Evolutionary conservation across 2,329 filamentous ascomycete genomes (phyloP).

Genomic region (Talaromyces albobiverticillius): DNA sequence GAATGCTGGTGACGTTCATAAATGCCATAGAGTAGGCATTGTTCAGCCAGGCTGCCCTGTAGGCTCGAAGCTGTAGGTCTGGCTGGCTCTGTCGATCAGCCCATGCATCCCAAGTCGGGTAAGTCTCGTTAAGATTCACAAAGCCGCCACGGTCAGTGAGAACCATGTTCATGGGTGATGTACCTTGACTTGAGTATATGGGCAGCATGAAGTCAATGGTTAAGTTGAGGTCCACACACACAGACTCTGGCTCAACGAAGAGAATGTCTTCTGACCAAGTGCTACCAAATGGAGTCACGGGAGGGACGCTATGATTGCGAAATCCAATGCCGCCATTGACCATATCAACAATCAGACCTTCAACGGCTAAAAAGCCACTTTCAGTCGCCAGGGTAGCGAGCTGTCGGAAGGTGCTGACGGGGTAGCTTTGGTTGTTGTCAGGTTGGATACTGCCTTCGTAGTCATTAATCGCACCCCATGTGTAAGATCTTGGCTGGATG

Average conservation of each 20-base stretch:
- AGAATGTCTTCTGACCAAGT: conserved; percentile 49
- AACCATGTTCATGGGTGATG: conserved; percentile 20
- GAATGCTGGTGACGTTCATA: conserved; percentile 38
- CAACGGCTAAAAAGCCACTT: conserved; percentile 33
- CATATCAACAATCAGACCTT: conserved; percentile 46
- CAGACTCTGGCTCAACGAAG: conserved; percentile 46
- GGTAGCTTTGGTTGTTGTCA: conserved; percentile 31
- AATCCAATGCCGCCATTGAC: conserved; percentile 44
- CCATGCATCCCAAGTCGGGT: conserved; percentile 27
- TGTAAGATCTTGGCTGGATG: conserved; percentile 36
- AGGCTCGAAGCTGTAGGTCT: conserved; percentile 33
- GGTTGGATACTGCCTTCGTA: conserved; percentile 16
- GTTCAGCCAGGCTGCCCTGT: conserved; percentile 43
- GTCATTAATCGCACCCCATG: conserved; percentile 6
- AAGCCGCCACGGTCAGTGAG: conserved; percentile 47
- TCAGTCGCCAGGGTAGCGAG: conserved; percentile 32
- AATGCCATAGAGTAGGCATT: conserved; percentile 42
- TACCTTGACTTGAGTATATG: conserved; percentile 1
- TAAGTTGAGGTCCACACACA: conserved; percentile 41
- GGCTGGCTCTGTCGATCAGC: conserved; percentile 26
- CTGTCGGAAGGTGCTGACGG: conserved; percentile 29
- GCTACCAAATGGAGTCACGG: conserved; percentile 31
- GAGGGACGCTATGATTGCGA: conserved; percentile 45
- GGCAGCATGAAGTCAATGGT: conserved; percentile 41
- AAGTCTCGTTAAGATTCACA: conserved; percentile 33